These are phyloP conservation scores for Annulohypoxylon bovei DNA, from an alignment of 495 filamentous ascomycete species.

Conservation along the genomic window DNA sequence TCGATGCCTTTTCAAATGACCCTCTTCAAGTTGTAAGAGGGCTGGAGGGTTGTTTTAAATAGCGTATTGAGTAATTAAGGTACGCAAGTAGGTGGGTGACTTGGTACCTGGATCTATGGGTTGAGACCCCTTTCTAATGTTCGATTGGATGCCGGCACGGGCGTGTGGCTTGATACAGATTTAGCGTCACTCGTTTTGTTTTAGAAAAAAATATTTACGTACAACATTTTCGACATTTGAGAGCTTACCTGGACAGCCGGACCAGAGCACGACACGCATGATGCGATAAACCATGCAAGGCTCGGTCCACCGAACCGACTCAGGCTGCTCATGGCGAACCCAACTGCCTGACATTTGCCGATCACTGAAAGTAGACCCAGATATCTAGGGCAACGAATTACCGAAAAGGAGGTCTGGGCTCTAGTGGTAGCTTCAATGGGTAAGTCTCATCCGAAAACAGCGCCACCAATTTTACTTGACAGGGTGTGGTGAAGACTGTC, in stretches of 20 bases:
- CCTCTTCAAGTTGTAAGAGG: too few species aligned
- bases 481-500: background rate
- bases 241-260: background rate
- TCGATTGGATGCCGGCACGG: background rate
- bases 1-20: too few species aligned
- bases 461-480: slow-evolving; percentile 3
- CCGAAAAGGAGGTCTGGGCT: slow-evolving; percentile 1
- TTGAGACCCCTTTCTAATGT: background rate
- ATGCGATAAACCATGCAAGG: background rate
- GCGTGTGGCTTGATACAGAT: background rate
- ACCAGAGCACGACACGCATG: background rate
- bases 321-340: background rate
- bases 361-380: background rate
- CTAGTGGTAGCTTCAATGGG: background rate
- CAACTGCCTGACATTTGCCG: background rate
- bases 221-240: background rate
- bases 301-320: background rate
- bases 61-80: too few species aligned
- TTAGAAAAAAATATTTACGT: background rate
- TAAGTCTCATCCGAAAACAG: slow-evolving; percentile 1
- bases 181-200: background rate
- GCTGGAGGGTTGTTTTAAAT: too few species aligned
- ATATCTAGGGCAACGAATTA: slow-evolving; percentile 4
- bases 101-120: too few species aligned
- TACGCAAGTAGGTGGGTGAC: too few species aligned